Percentiles rank a stretch among this genome's conserved stretches.
Evolutionary conservation across 257 asterid genomes (phyloP).

Genomic region (Schizonepeta tenuifolia): DNA sequence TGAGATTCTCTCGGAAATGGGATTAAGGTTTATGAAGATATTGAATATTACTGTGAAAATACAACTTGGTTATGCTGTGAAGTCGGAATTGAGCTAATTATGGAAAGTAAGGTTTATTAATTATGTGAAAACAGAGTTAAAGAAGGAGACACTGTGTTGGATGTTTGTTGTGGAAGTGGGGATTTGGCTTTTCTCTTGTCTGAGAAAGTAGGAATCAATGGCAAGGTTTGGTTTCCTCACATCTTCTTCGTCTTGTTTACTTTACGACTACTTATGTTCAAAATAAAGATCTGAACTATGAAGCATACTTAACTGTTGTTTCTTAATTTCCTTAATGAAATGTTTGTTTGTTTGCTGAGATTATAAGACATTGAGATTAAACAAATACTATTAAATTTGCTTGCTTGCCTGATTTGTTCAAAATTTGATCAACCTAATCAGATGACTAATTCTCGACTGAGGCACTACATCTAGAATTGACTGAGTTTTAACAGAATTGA

Average conservation of each 20-base stretch:
- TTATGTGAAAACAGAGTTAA: slow-evolving; percentile 60
- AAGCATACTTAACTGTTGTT: not conserved
- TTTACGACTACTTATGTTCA: not conserved
- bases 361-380: not conserved
- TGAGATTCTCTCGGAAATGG: not conserved
- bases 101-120: slow-evolving; percentile 21
- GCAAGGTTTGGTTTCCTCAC: slow-evolving; percentile 59
- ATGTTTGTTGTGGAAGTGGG: slow-evolving; percentile 93
- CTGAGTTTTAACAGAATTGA: not conserved
- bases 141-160: slow-evolving; percentile 75
- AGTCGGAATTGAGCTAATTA: slow-evolving; percentile 12
- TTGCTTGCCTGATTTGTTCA: not conserved
- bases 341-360: not conserved
- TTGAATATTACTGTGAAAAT: not conserved
- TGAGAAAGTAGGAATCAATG: slow-evolving; percentile 71
- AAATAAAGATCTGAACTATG: not conserved
- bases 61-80: not conserved
- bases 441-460: not conserved
- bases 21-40: not conserved
- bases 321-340: not conserved
- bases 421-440: not conserved
- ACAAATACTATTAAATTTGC: not conserved
- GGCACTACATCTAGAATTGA: not conserved
- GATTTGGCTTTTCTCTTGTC: slow-evolving; percentile 84
- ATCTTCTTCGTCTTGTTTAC: not conserved